A percentile compares a stretch with the other conserved stretches of the same genome.
phyloP scores from a whole-genome alignment of 306 rosid species.

The Prunus campanulata region DNA sequence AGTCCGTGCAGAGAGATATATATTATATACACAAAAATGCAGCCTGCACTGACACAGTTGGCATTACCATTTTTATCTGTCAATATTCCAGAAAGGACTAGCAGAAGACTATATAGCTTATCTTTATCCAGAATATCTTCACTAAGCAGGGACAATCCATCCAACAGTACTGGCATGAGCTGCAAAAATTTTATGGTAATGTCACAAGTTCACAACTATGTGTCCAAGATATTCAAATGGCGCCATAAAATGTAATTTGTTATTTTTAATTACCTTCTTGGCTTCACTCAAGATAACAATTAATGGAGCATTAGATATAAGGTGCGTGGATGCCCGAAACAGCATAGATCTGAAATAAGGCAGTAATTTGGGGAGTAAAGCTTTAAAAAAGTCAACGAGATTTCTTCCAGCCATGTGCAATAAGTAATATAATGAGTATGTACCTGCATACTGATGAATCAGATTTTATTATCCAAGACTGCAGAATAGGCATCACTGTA shows the following conservation, averaged over 20 bases:
- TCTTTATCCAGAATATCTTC: slow-evolving; percentile 66
- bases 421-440: slow-evolving; percentile 15
- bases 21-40: neutral
- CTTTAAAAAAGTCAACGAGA: neutral
- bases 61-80: slow-evolving; percentile 71
- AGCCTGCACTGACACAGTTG: slow-evolving; percentile 2
- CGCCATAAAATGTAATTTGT: neutral
- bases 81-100: slow-evolving; percentile 84
- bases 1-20: neutral
- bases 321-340: slow-evolving; percentile 66
- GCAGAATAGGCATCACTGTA: slow-evolving; percentile 71
- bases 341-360: slow-evolving; percentile 58
- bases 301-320: slow-evolving; percentile 68
- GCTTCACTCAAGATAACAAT: slow-evolving; percentile 68
- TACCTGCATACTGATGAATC: slow-evolving; percentile 69
- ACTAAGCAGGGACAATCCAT: slow-evolving; percentile 58
- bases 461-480: slow-evolving; percentile 53
- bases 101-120: slow-evolving; percentile 65
- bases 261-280: slow-evolving; percentile 50
- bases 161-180: slow-evolving; percentile 75
- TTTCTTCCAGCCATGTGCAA: slow-evolving; percentile 1
- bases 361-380: slow-evolving; percentile 19
- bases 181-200: slow-evolving; percentile 45
- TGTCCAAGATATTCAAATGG: slow-evolving; percentile 1
- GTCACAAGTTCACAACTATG: slow-evolving; percentile 20